phyloP scores from a whole-genome alignment of 2,329 filamentous ascomycete species.

The Onygenales sp. region DNA sequence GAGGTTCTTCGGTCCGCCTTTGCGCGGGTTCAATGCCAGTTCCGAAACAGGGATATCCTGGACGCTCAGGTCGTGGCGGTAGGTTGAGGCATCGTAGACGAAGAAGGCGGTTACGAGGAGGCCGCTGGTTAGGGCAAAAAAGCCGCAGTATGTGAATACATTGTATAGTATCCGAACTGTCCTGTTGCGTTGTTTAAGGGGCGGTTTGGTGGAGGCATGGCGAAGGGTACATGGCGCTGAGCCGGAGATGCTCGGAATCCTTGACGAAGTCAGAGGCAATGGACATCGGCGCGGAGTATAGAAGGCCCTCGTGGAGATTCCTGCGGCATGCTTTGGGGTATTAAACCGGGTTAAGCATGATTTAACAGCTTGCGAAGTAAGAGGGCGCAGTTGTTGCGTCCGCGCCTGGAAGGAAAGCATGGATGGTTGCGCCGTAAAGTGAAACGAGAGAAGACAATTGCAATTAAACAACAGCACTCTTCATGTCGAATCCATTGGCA shows the following conservation, averaged over 20 bases:
- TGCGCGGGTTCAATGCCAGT: slow-evolving; percentile 67
- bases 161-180: slow-evolving; percentile 53
- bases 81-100: slow-evolving; percentile 85
- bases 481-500: background rate
- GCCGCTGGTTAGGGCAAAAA: slow-evolving; percentile 62
- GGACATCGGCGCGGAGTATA: slow-evolving; percentile 16
- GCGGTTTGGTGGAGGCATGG: slow-evolving; percentile 24
- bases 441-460: background rate
- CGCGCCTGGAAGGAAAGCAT: background rate
- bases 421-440: background rate
- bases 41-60: slow-evolving; percentile 76
- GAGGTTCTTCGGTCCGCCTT: slow-evolving; percentile 87
- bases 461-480: background rate
- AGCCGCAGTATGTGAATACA: slow-evolving; percentile 62
- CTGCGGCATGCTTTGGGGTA: background rate
- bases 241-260: background rate
- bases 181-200: slow-evolving; percentile 9
- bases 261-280: slow-evolving; percentile 8
- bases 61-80: slow-evolving; percentile 58
- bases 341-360: background rate
- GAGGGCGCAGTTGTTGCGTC: background rate
- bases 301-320: slow-evolving; percentile 8
- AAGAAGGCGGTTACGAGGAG: slow-evolving; percentile 74
- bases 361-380: background rate
- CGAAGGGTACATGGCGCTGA: slow-evolving; percentile 5